phyloP scores from a whole-genome alignment of 176 grass and related monocot species.

The Musa beccarii region DNA sequence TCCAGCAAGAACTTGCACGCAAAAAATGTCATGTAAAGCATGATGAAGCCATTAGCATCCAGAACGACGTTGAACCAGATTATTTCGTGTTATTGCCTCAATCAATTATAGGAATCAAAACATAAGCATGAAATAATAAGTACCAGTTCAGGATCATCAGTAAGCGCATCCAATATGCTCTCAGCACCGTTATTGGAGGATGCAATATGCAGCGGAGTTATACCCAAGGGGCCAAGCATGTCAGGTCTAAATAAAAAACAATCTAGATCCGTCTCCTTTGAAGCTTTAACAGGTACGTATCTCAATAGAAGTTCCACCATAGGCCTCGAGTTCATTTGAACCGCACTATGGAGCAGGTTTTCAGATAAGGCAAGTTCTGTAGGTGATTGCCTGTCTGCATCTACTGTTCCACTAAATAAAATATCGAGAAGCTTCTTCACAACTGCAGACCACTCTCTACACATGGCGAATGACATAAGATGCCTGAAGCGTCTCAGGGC shows the following conservation, averaged over 20 bases:
- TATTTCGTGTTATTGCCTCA: background rate
- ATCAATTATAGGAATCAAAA: background rate
- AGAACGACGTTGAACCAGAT: too few species aligned
- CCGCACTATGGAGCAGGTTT: conserved; percentile 65
- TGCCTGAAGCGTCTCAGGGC: conserved; percentile 53
- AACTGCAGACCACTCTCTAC: conserved; percentile 76
- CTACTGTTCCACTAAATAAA: conserved; percentile 65
- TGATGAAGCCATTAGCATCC: too few species aligned
- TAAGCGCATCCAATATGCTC: conserved; percentile 72
- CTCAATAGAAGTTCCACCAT: conserved; percentile 70
- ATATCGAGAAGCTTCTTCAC: conserved; percentile 70
- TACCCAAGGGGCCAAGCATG: conserved; percentile 43
- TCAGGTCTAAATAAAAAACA: conserved; percentile 78
- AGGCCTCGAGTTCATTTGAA: conserved; percentile 45
- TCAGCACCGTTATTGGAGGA: conserved; percentile 56
- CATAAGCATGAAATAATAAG: conserved; percentile 19
- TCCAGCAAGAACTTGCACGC: background rate
- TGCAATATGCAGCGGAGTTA: conserved; percentile 91
- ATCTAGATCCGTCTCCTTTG: conserved; percentile 25
- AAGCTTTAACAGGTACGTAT: conserved; percentile 35
- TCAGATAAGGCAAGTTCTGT: conserved; percentile 57
- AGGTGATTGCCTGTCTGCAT: conserved; percentile 58
- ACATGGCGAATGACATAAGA: conserved; percentile 68
- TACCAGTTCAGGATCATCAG: conserved; percentile 83
- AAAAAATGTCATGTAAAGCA: background rate